These are phyloP conservation scores for Beta corolliflora DNA, from an alignment of 179 eudicot genomes.

Conservation along the genomic window DNA sequence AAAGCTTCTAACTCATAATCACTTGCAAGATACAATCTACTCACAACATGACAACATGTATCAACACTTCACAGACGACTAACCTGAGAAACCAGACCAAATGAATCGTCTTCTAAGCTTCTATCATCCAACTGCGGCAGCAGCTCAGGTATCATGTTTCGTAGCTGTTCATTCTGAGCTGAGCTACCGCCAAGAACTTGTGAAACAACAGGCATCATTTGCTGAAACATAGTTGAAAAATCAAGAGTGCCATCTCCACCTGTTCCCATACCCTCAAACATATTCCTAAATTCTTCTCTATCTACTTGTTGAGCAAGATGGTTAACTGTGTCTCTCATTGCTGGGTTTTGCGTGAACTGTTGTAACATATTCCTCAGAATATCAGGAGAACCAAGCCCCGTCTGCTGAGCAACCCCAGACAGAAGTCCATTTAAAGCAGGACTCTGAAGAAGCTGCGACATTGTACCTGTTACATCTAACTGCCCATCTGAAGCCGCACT, in stretches of 20 bases:
- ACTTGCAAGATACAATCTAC: not conserved
- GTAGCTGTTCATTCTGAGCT: conserved; percentile 26
- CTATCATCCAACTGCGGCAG: conserved; percentile 24
- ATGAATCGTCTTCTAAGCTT: conserved; percentile 29
- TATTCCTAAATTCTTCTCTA: conserved; percentile 54
- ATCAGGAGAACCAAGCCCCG: conserved; percentile 87
- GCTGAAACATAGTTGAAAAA: conserved; percentile 81
- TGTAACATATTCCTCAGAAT: conserved; percentile 76
- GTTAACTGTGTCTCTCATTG: conserved; percentile 75
- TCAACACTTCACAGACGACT: conserved; percentile 14
- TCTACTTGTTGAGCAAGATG: conserved; percentile 88
- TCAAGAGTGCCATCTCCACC: conserved; percentile 71
- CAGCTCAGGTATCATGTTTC: conserved; percentile 25
- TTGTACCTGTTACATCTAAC: conserved; percentile 55
- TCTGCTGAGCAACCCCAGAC: conserved; percentile 78
- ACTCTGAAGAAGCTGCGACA: conserved; percentile 75
- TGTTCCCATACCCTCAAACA: conserved; percentile 53
- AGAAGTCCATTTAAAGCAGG: conserved; percentile 76
- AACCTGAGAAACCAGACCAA: conserved; percentile 53
- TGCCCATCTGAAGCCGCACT: no score
- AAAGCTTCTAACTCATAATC: not conserved
- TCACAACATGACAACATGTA: conserved; percentile 1
- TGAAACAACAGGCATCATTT: conserved; percentile 91
- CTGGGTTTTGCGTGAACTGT: conserved; percentile 80
- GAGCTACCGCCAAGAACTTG: conserved; percentile 72